Percentiles rank a stretch among this genome's conserved stretches.
Conservation (phyloP, 768 basidiomycete species). For the Russula foetens region DNA sequence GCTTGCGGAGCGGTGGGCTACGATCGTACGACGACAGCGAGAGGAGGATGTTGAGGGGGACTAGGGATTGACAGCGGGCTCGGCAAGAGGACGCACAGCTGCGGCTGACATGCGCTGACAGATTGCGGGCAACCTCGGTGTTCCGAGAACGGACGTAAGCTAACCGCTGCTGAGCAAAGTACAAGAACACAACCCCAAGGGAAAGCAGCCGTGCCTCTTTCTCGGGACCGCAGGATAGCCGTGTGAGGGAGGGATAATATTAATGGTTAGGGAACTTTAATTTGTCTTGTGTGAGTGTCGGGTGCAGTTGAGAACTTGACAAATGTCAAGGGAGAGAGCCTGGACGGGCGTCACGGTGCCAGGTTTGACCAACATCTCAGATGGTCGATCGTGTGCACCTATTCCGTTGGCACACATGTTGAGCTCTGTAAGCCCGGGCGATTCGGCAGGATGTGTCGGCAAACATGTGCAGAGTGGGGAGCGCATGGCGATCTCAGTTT, state of each 20-base stretch:
- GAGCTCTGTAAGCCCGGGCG: background rate
- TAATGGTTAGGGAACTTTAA: too few species aligned
- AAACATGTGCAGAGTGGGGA: background rate
- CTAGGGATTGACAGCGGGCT: background rate
- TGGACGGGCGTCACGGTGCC: background rate
- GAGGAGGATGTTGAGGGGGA: background rate
- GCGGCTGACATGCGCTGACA: too few species aligned
- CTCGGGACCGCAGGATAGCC: background rate
- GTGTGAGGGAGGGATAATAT: too few species aligned
- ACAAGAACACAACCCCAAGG: too few species aligned
- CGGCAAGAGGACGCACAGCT: too few species aligned
- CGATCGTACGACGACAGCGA: slow-evolving; percentile 3
- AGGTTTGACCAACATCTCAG: background rate
- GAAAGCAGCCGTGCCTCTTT: too few species aligned
- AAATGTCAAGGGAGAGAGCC: background rate
- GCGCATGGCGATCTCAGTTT: slow-evolving; percentile 8
- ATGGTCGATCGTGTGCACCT: slow-evolving; percentile 6
- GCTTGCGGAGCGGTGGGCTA: slow-evolving; percentile 33
- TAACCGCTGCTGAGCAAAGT: too few species aligned
- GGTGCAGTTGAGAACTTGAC: background rate
- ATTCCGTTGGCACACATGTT: background rate
- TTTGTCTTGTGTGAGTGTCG: too few species aligned
- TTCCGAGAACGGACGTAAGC: background rate
- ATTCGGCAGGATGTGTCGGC: background rate
- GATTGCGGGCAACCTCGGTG: background rate